Base-by-base conservation (phyloP, 2,329 filamentous ascomycete genomes). In the Cladosporium cucumerinum region DNA sequence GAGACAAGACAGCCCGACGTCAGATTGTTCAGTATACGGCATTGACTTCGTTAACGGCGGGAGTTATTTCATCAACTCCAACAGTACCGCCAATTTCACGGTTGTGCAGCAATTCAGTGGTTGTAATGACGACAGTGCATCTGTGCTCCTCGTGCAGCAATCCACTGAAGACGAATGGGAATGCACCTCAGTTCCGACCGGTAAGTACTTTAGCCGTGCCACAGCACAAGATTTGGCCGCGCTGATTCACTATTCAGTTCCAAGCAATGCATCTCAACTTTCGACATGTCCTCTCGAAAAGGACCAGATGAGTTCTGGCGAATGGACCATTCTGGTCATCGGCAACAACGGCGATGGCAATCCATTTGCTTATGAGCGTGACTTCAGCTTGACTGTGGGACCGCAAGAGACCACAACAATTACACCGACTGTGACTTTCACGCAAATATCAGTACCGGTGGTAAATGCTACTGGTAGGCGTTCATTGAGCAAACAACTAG, bases 31-130 rank as follows among this genome's bases (percentile, higher is more conserved):
- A 4, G 66, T 67, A 1, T 71, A 66, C 30, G 69, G 69, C 30
- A 69, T 70, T 32, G 70, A 71, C 46, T 70, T 70, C 43, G 64
- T 68, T 10, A 66, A 68, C 55, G 66, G 67, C 57, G 67, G 67
- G 14, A 62, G 39, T 32, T 71, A 71, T 57, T 71, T 71, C 55
- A 68, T 70, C 63, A 69, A 71, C 57, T 52, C 63, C 10, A 49
- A 62, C 21, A 69, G 67, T 5, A 68, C 57, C 21, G 57, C 39
- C 5, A 49, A 55, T 14, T 70, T 71, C 57, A 70, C 68, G 1
- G 63, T 58, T 2, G 70, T 71, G n/a, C 66, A 68, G 5, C 57
- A 70, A 43, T 71, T 70, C 25, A 63, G 65, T n/a, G 65, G 66
- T 60, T 70, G 69, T 34, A 62, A 67, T 26, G 46, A 65, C 14